A percentile compares a stretch with the other conserved stretches of the same genome.
Conservation (phyloP, 2,329 filamentous ascomycete species). For the Alternaria ventricosa region DNA sequence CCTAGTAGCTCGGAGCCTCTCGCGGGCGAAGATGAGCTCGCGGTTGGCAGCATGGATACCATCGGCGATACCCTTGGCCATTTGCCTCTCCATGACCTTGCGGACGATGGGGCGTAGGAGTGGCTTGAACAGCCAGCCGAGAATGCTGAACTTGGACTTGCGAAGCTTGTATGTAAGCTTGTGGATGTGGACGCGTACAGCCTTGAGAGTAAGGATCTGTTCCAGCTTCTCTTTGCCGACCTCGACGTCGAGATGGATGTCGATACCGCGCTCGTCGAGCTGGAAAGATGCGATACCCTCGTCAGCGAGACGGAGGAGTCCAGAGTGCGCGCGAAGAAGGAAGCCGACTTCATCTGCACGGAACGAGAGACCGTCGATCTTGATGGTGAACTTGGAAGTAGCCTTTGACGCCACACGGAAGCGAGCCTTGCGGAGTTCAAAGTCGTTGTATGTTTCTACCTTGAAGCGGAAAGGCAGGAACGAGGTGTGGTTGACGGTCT, state of each 20-base stretch:
- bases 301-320: slow-evolving; percentile 76
- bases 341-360: slow-evolving; percentile 88
- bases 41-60: slow-evolving; percentile 77
- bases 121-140: slow-evolving; percentile 85
- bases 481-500: slow-evolving; percentile 81
- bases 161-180: slow-evolving; percentile 81
- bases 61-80: slow-evolving; percentile 74
- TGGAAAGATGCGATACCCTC: slow-evolving; percentile 85
- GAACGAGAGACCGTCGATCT: slow-evolving; percentile 81
- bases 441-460: slow-evolving; percentile 82
- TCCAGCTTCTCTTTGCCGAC: slow-evolving; percentile 80
- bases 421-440: slow-evolving; percentile 81
- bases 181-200: slow-evolving; percentile 82
- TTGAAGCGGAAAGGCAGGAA: slow-evolving; percentile 87
- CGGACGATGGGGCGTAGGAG: slow-evolving; percentile 81
- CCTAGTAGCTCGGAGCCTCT: slow-evolving; percentile 82
- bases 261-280: slow-evolving; percentile 85
- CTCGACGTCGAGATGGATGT: slow-evolving; percentile 84
- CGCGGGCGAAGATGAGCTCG: slow-evolving; percentile 84
- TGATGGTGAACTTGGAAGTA: slow-evolving; percentile 76
- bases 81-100: slow-evolving; percentile 77
- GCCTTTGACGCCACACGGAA: slow-evolving; percentile 71
- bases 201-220: slow-evolving; percentile 77
- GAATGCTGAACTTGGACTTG: slow-evolving; percentile 75
- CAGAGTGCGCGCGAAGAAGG: slow-evolving; percentile 81